phyloP scores from a whole-genome alignment of 805 yeast genomes.

The Yamadazyma philogaea region DNA sequence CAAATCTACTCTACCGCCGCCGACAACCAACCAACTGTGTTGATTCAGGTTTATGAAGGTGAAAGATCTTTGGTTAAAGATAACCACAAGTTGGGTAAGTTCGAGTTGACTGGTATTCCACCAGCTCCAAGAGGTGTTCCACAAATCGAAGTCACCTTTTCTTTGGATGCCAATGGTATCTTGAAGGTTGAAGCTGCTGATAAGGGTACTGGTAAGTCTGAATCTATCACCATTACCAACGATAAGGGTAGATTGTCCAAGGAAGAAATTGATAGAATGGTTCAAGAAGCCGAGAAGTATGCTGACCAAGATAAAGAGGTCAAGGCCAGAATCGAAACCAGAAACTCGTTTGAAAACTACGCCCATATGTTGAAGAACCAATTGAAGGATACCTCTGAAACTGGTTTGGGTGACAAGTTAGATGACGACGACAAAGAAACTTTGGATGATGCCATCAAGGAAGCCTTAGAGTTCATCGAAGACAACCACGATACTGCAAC shows the following conservation, averaged over 20 bases:
- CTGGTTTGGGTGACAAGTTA: constrained; percentile 67
- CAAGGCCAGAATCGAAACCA: constrained; percentile 40
- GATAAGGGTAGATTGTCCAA: constrained; percentile 97
- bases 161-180: constrained; percentile 99
- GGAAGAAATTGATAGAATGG: constrained; percentile 97
- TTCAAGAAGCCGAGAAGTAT: constrained; percentile 93
- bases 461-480: constrained; percentile 83
- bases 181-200: constrained; percentile 98
- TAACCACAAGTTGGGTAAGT: constrained; percentile 97
- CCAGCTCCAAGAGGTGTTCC: constrained; percentile 99
- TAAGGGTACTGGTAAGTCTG: constrained; percentile 97
- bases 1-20: constrained; percentile 98
- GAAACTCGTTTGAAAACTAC: constrained; percentile 46
- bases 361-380: constrained; percentile 47
- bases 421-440: constrained; percentile 91
- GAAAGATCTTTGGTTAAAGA: constrained; percentile 98
- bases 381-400: constrained; percentile 34
- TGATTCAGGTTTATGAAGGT: constrained; percentile 99
- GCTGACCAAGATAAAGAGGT: constrained; percentile 46
- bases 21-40: constrained; percentile 98
- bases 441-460: constrained; percentile 80
- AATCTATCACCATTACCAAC: constrained; percentile 98
- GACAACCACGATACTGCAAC: constrained; percentile 80
- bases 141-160: constrained; percentile 97
- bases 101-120: constrained; percentile 96